Base-by-base conservation (phyloP, 2,329 filamentous ascomycete genomes). In the Claviceps monticola region DNA sequence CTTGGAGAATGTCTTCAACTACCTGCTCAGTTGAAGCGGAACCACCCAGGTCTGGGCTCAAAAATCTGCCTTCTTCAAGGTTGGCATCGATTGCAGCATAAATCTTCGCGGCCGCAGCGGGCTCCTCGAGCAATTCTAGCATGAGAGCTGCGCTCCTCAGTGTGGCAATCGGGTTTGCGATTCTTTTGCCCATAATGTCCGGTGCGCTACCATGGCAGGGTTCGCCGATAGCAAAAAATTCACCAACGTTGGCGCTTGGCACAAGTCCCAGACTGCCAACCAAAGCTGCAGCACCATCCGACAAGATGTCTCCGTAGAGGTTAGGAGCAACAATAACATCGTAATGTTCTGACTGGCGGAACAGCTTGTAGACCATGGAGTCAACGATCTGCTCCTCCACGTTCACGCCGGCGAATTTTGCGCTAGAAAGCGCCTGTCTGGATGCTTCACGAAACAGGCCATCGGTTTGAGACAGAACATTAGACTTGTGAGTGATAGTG, bases 311-410 rank as follows among this genome's bases (percentile, higher is more conserved):
- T 59, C 93, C 93, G 72, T 98, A 97, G 55, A 98, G 79, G 73
- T 97, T 97, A 50, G 91, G 93, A 8, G 91, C 91, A 46, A 98
- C 93, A 60, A 98, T 95, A 59, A 97, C 91, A 68, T 98, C 93
- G 80, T 97, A 98, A 64, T 84, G 85, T 63, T 84, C 79, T 45
- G 93, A 93, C 71, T 97, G 88, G 56, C 90, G 88, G 82, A 97
- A 97, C 53, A 98, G 85, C 76, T 97, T 97, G 81, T 97, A 97
- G 53, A 97, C 89, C 93, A 98, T 98, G 56, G 85, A 91, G 72
- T 98, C 93, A 57, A 98, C 90, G 60, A 98, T 98, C 74, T 98
- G 93, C 76, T 97, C 93, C 71, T 97, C 93, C 51, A 96, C 76
- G 43, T 72, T 71, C 51, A 95, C 73, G 49, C 68, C 70, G 55